Conservation (phyloP, 2,329 filamentous ascomycete genomes). For the Aspergillus calidoustus region DNA sequence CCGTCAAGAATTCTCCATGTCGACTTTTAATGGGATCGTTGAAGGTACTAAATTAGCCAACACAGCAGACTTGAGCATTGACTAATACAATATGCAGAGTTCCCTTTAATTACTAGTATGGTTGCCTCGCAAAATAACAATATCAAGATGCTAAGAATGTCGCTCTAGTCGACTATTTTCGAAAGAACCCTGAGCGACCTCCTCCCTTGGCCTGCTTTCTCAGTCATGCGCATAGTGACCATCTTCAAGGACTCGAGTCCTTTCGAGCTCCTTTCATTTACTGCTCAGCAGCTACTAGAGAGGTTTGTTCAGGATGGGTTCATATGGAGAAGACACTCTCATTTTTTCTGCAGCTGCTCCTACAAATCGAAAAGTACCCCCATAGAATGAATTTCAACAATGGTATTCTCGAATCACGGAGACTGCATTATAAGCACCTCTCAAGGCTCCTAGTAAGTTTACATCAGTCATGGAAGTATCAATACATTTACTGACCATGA, state of each 20-base stretch:
- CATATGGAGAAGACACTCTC: not conserved
- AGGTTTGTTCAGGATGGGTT: conserved; percentile 48
- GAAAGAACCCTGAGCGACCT: conserved; percentile 56
- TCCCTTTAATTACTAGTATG: conserved; percentile 74
- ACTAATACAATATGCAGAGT: conserved; percentile 57
- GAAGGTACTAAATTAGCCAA: conserved; percentile 38
- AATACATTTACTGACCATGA: not conserved
- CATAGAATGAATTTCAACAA: conserved; percentile 81
- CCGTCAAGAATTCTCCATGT: conserved; percentile 58
- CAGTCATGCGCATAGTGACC: conserved; percentile 91
- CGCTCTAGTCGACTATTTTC: conserved; percentile 77
- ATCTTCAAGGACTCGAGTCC: conserved; percentile 78
- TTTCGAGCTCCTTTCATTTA: conserved; percentile 84
- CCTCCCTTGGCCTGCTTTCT: conserved; percentile 83
- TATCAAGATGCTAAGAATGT: not conserved
- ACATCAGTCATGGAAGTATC: not conserved
- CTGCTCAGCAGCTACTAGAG: conserved; percentile 81
- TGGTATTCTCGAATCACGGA: conserved; percentile 74
- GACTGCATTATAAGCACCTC: conserved; percentile 77
- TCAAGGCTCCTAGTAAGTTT: conserved; percentile 64
- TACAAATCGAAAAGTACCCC: conserved; percentile 77
- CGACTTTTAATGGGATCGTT: conserved; percentile 74
- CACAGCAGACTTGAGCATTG: not conserved
- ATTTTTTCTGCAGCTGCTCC: conserved; percentile 59
- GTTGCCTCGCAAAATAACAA: not conserved